A percentile compares a stretch with the other conserved stretches of the same genome.
Evolutionary conservation across 192 early-diverging fungal species (phyloP).

Genomic region (Backusella luteola): DNA sequence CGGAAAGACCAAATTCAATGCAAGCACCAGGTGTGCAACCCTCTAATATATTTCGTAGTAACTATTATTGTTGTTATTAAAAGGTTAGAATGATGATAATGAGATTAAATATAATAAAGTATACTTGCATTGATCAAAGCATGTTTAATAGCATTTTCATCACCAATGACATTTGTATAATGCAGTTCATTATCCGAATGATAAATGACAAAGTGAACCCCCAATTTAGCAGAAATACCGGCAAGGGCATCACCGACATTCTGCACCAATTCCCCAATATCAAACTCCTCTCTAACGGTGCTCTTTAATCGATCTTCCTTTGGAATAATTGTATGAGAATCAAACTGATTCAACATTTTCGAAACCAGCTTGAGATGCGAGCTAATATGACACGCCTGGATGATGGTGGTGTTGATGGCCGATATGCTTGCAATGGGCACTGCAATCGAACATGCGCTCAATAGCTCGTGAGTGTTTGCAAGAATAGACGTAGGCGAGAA

Average conservation of each 20-base stretch:
- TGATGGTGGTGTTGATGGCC: constrained; percentile 51
- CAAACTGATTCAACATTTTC: constrained; percentile 23
- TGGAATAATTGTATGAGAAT: too few relatives aligned
- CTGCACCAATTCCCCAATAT: constrained; percentile 54
- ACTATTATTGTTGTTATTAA: constrained; percentile 26
- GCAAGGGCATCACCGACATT: constrained; percentile 54
- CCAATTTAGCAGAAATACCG: constrained; percentile 44
- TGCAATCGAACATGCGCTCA: constrained; percentile 53
- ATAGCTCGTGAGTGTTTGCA: constrained; percentile 41
- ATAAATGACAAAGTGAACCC: constrained; percentile 51
- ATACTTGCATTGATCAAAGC: constrained; percentile 44
- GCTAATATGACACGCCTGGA: constrained; percentile 46
- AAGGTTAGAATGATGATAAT: background rate
- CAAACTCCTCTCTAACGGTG: constrained; percentile 39
- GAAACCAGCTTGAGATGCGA: constrained; percentile 41
- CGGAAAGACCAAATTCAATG: constrained; percentile 51
- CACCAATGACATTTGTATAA: constrained; percentile 46
- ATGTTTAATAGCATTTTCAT: constrained; percentile 51
- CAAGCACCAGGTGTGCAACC: constrained; percentile 48
- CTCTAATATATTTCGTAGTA: constrained; percentile 52
- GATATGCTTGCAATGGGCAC: constrained; percentile 52
- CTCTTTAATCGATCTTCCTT: background rate
- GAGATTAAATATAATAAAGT: background rate
- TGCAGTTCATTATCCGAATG: constrained; percentile 49
- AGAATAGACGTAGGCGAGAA: constrained; percentile 47